A percentile compares a stretch with the other conserved stretches of the same genome.
These are phyloP conservation scores for Amaranthus tricolor DNA, from an alignment of 179 eudicot species.

Conservation along the genomic window DNA sequence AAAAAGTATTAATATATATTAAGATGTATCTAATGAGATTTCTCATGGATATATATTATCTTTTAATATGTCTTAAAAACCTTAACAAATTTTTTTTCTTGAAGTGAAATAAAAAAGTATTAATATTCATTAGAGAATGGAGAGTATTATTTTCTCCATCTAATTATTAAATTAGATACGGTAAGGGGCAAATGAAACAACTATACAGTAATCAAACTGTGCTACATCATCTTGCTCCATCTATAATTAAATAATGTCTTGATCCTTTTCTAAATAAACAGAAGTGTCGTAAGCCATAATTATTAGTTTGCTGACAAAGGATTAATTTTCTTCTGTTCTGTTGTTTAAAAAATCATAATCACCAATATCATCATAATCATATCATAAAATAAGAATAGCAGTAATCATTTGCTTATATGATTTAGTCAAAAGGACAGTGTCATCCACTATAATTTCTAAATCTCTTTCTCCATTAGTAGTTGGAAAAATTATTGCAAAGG, in stretches of 20 bases:
- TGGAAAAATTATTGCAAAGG: too few species aligned
- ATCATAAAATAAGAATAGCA: constrained; percentile 7
- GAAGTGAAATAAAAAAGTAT: too few species aligned
- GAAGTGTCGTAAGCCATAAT: neutral
- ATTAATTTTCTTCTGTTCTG: neutral
- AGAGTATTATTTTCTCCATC: too few species aligned
- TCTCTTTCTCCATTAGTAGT: constrained; percentile 14
- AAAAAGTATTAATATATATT: too few species aligned
- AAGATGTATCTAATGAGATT: too few species aligned
- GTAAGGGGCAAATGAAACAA: neutral
- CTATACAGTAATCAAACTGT: neutral
- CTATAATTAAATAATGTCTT: neutral
- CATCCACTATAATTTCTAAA: constrained; percentile 26
- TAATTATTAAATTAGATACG: neutral
- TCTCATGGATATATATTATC: too few species aligned
- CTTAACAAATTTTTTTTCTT: too few species aligned
- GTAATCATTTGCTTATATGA: constrained; percentile 29
- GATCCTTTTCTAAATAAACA: neutral
- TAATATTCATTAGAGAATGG: too few species aligned
- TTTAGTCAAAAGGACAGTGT: constrained; percentile 25
- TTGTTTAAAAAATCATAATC: neutral
- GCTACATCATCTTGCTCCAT: neutral
- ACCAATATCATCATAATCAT: neutral
- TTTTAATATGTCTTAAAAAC: too few species aligned
- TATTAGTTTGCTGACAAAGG: constrained; percentile 18